Base-by-base conservation (phyloP, 1,284 basidiomycete species). In the Ceratobasidium sp. region DNA sequence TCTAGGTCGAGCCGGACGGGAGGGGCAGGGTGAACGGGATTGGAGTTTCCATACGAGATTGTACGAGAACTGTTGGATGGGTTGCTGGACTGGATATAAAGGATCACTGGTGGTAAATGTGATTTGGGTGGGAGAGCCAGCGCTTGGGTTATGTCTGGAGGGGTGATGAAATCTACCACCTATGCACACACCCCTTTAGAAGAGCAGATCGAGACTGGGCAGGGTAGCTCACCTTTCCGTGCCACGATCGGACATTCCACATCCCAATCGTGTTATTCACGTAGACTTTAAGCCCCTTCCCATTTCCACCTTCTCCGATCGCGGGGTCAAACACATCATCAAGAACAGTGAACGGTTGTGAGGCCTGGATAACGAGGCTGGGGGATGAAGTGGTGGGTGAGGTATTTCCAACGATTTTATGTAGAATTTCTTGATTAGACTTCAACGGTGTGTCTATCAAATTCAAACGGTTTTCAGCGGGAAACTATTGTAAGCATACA, bases 241-340 rank as follows among this genome's bases (percentile, higher is more conserved):
- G 59, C n/a, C 59, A 68, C 33, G 66, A 68, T 59, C 74, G 70
- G 42, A 80, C 48, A 38, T 80, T 80, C 79, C 79, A 80, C 4
- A 77, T 66, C 17, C 79, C 79, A 1, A 80, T 59, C 20, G 78
- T 69, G 26, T 70, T 76, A 10, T 73, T 48, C 7, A 68, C 74
- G 54, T 77, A 77, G n/a, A 80, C 57, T 59, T 78, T 78, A 40
- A 80, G 42, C 20, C 71, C 79, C 65, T 48, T 78, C 10, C 79
- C 79, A 42, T 40, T 64, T 26, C 79, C 77, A 10, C 48, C 48
- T 23, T 68, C 61, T 61, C 78, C 23, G 13, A 78, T 28, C 15
- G 46, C 40, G 13, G 77, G 73, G 23, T 80, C 73, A 44, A 80
- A 77, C 10, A 78, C 66, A n/a, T 78, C 77, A 52, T 80, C 75